Evolutionary conservation across 2,329 filamentous ascomycete species (phyloP).

Genomic region (Beauveria medogensis): DNA sequence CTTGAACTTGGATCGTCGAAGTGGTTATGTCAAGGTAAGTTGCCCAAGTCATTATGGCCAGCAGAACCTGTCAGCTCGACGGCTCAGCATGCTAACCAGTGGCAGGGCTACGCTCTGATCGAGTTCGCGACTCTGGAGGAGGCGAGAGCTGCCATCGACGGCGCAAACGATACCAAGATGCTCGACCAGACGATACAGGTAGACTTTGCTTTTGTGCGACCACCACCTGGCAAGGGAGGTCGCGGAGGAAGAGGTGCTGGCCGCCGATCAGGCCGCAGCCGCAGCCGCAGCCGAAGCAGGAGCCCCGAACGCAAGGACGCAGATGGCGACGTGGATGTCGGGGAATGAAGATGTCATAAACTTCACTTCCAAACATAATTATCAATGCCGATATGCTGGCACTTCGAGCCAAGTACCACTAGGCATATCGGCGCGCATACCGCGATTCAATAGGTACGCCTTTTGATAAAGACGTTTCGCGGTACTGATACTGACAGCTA

Average conservation of each 20-base stretch:
- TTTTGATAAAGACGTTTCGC: background rate
- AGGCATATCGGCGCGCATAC: slow-evolving; percentile 22
- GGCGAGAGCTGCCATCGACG: slow-evolving; percentile 73
- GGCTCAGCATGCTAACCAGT: background rate
- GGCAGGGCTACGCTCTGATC: slow-evolving; percentile 74
- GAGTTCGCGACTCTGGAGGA: slow-evolving; percentile 75
- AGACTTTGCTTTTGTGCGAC: slow-evolving; percentile 79
- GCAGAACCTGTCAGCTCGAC: background rate
- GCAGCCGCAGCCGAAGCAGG: slow-evolving; percentile 37
- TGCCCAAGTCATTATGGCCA: background rate
- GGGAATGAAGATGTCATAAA: slow-evolving; percentile 15
- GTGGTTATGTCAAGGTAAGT: slow-evolving; percentile 75
- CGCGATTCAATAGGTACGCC: slow-evolving; percentile 20
- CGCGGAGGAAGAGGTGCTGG: slow-evolving; percentile 31
- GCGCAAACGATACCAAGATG: slow-evolving; percentile 67
- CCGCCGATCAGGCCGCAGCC: slow-evolving; percentile 34
- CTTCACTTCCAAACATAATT: background rate
- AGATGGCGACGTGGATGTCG: slow-evolving; percentile 12
- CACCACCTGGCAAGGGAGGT: slow-evolving; percentile 51
- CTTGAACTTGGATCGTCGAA: slow-evolving; percentile 72
- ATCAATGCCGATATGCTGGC: slow-evolving; percentile 19
- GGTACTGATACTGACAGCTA: background rate
- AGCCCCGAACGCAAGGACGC: slow-evolving; percentile 33
- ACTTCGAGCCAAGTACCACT: slow-evolving; percentile 3
- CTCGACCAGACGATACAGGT: slow-evolving; percentile 75